Base-by-base conservation (phyloP, 2,329 filamentous ascomycete species). In the Cladosporium sp. region DNA sequence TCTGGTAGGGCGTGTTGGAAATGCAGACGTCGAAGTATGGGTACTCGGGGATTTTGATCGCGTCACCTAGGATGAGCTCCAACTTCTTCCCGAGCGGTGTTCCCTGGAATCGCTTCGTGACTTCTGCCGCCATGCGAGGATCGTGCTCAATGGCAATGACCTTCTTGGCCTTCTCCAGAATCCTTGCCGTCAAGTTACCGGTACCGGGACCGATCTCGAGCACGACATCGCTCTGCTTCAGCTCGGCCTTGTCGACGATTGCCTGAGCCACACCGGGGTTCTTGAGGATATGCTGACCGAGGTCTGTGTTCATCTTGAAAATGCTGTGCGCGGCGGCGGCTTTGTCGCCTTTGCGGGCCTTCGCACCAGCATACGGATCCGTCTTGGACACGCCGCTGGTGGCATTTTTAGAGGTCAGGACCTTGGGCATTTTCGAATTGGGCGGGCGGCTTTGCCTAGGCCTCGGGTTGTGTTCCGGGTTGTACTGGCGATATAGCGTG, bases 301-400 rank as follows among this genome's bases (percentile, higher is more conserved):
- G 81, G 68, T 92, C 82, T 60, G 86, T 93, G 76, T 95, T 95
- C 82, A 96, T 95, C 69, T 94, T 95, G 81, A 97, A 97, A 70
- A 96, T 88, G 62, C 88, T 91, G 73, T 95, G 90, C 36, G 75
- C 74, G 5, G 74, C 71, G 33, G 70, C 68, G 18, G 73, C 63
- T 52, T 52, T 46, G 41, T 62, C 62, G 35, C 55, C 54, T 66
- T 80, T 80, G 46, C 62, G 59, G 52, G 66, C 57, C 3, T 70
- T 66, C 3, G 71, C 66, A 42, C 71, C 72, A 2, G 70, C 61
- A 51, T 76, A 77, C 0, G 73, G 74, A 8, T 71, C 69, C 40
- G 64, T 56, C 53, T 71, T 69, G 36, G 59, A 45, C 50, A 65
- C 55, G 53, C 58, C 60, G 57, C 62, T 69, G 66, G 59, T 67